Conservation (phyloP, 106 monocot species). For the Cymbidium sinense region DNA sequence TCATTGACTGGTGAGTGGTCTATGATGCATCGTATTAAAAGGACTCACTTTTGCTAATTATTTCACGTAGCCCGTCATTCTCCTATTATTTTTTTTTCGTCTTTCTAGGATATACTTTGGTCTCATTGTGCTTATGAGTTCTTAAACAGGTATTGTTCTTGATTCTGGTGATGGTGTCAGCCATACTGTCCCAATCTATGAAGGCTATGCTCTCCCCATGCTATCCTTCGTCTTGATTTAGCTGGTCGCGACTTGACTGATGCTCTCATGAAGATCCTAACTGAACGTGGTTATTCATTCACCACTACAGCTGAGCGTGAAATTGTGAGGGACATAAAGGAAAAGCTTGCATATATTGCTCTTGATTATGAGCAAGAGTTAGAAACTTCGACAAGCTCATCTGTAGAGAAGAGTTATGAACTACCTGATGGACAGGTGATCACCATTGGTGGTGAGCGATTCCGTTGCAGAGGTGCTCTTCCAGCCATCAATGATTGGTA, state of each 20-base stretch:
- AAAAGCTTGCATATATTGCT: slow-evolving; percentile 27
- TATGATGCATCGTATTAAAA: too few species aligned
- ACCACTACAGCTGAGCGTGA: slow-evolving; percentile 24
- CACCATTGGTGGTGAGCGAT: slow-evolving; percentile 24
- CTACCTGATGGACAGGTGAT: slow-evolving; percentile 24
- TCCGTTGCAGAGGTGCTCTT: slow-evolving; percentile 24
- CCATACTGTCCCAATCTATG: slow-evolving; percentile 28
- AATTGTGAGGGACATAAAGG: slow-evolving; percentile 26
- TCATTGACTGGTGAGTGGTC: too few species aligned
- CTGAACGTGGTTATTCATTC: slow-evolving; percentile 21
- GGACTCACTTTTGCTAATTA: too few species aligned
- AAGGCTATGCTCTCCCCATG: slow-evolving; percentile 28
- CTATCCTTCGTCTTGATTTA: slow-evolving; percentile 20
- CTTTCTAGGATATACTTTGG: neutral
- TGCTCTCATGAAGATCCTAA: slow-evolving; percentile 23
- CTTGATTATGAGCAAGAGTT: slow-evolving; percentile 25
- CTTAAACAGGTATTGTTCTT: slow-evolving; percentile 19
- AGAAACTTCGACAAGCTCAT: slow-evolving; percentile 20
- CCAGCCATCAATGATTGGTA: slow-evolving; percentile 27
- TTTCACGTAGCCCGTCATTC: too few species aligned
- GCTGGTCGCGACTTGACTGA: slow-evolving; percentile 25
- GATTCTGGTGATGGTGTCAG: slow-evolving; percentile 32
- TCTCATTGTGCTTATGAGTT: neutral
- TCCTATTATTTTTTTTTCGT: too few species aligned
- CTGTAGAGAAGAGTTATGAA: slow-evolving; percentile 25